Base-by-base conservation (phyloP, 371 early-diverging fungal species). In the Massospora cicadina region DNA sequence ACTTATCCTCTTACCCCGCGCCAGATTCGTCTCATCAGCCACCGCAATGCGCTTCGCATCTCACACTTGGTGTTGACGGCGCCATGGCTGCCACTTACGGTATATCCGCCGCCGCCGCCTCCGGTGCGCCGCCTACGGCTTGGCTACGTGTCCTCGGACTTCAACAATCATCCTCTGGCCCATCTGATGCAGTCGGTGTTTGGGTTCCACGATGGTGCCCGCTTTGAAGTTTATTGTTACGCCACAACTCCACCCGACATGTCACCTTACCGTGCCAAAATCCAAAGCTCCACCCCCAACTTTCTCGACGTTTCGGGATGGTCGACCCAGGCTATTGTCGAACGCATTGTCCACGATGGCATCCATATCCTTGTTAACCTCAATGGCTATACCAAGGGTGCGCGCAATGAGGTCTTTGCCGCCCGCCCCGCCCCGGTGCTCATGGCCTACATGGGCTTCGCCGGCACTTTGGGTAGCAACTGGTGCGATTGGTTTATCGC, bases 131-230 rank as follows among this genome's bases (percentile, higher is more conserved):
- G 78, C 13, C 67, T 86, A 26, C 80, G 79, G 67, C 72, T 95
- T 26, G 95, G 93, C 24, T 95, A 95, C 68, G 81, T 95, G 2
- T 89, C 89, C 29, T 89, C 90, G 1, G 95, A 95, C 68, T 92
- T 95, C 67, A 88, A 85, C 72, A 89, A 93, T 69, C 95, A 95
- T 70, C 92, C 95, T 2, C 71, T 93, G 28, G 81, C 91, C 21
- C 93, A 93, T 72, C 71, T 95, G 68, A 91, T 92, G 93, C 91
- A 90, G 74, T 89, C 89, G 0, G 91, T 93, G 13, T 95, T 93
- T 80, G 91, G 89, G 0, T 77, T 93, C 74, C 95, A 95, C 71
- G 83, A 90, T 70, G 78, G 79, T 27, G 54, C 58, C 7, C 74
- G 76, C 2, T 90, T 83, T 68, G 77, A 79, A 13, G 80, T 92